Conservation (phyloP, 2,329 filamentous ascomycete species). For the Botrytis byssoidea region DNA sequence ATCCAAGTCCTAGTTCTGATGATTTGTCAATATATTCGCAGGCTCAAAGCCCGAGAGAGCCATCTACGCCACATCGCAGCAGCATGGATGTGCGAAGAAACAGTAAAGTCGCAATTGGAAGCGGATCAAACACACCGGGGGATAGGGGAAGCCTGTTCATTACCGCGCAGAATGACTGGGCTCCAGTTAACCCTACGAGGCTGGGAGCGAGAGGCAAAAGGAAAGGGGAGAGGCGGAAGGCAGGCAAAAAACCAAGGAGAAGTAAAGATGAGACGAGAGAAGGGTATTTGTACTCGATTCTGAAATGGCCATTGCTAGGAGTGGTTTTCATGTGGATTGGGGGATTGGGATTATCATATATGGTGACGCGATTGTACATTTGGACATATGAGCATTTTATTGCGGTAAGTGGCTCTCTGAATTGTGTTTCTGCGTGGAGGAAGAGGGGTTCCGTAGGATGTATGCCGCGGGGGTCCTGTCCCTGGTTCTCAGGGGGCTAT, state of each 20-base stretch:
- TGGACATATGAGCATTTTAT: conserved; percentile 69
- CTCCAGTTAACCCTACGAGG: conserved; percentile 63
- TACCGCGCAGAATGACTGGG: conserved; percentile 93
- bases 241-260: conserved; percentile 40
- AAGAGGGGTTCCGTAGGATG: neutral
- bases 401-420: conserved; percentile 11
- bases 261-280: conserved; percentile 91
- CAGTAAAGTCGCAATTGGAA: conserved; percentile 20
- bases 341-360: conserved; percentile 70
- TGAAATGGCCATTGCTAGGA: conserved; percentile 89
- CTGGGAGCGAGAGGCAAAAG: conserved; percentile 39
- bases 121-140: conserved; percentile 18
- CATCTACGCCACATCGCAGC: conserved; percentile 22
- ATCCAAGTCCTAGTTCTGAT: conserved; percentile 63
- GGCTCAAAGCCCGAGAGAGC: conserved; percentile 17
- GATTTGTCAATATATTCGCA: conserved; percentile 41
- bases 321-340: conserved; percentile 78
- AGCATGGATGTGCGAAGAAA: conserved; percentile 26
- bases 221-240: conserved; percentile 41
- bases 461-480: neutral
- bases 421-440: neutral
- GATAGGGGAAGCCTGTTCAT: conserved; percentile 55
- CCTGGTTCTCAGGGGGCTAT: neutral
- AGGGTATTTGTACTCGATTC: conserved; percentile 81
- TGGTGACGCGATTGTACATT: conserved; percentile 84